Evolutionary conservation across 2,329 filamentous ascomycete species (phyloP), one percentile per base, ranked within the genome.

Genomic region (Chaetomium sp.): DNA sequence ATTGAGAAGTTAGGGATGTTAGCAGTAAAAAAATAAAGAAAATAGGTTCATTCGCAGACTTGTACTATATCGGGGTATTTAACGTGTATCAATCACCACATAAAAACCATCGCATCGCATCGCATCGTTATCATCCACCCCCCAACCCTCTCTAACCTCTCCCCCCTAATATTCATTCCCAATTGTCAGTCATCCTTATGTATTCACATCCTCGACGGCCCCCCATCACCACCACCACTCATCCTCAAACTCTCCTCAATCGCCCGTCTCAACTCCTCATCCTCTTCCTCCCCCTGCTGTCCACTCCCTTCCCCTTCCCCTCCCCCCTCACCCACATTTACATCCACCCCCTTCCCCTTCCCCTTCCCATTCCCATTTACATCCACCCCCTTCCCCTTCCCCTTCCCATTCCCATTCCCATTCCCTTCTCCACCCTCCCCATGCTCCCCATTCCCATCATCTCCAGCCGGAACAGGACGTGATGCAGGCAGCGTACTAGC

Each of bases 401-500:
- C 63, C 51, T 47, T 35, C 5, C n/a, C 5, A n/a, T 67, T 62
- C 9, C 73, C 70, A 49, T 69, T 76, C 66, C 84, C 76, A 61
- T 85, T 84, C 70, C 92, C 88, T 0, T 80, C 77, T 43, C 89
- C 67, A 68, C 86, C 90, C 72, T 91, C 86, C 73, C 84, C 19
- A 27, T 27, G 19, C 19, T 27, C 19, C 19, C 19, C 19, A 27
- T 27, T 27, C 19, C 19, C 19, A 27, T 27, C 19, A 27, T 27
- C 19, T 27, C 19, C 19, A 27, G 19, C 19, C 19, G 19, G 19
- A 27, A 27, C 19, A 27, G 19, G 19, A 27, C 19, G 19, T 27
- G 19, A 27, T 27, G 19, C 19, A 27, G 19, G 19, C 19, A 27
- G 19, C 19, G 19, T 27, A 27, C 19, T 27, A 27, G 19, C 19